Evolutionary conservation across 1,284 basidiomycete species (phyloP).

Genomic region (Tetrapyrgos nigripes): DNA sequence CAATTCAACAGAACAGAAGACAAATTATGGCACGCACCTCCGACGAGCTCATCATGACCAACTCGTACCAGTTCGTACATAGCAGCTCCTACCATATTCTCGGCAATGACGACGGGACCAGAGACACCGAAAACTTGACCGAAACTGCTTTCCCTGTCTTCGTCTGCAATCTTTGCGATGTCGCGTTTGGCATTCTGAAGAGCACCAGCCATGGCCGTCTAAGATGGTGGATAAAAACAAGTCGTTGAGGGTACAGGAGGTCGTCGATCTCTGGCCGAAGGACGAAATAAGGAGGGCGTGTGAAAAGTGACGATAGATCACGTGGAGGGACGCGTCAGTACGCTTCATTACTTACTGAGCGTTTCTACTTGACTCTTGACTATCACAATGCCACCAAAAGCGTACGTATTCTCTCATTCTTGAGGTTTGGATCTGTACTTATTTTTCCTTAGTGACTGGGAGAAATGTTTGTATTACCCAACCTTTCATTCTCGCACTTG

Average conservation of each 20-base stretch:
- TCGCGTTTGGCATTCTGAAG: constrained; percentile 89
- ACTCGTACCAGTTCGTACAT: constrained; percentile 98
- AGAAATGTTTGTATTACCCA: constrained; percentile 77
- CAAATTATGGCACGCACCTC: constrained; percentile 61
- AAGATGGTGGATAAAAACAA: constrained; percentile 4
- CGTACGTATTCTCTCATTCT: constrained; percentile 48
- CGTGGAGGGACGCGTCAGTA: constrained; percentile 22
- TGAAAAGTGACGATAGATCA: neutral
- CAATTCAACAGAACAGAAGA: neutral
- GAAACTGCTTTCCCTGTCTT: constrained; percentile 88
- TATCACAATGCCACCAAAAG: constrained; percentile 82
- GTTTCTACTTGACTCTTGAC: constrained; percentile 14
- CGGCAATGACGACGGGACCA: constrained; percentile 95
- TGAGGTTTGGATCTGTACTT: constrained; percentile 9
- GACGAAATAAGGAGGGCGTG: too few species aligned
- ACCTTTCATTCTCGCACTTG: neutral
- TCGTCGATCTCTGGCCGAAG: too few species aligned
- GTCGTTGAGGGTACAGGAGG: neutral
- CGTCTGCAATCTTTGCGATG: constrained; percentile 87
- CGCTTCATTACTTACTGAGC: constrained; percentile 17
- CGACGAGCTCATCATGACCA: constrained; percentile 96
- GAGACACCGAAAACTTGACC: constrained; percentile 95
- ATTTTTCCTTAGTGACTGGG: constrained; percentile 80
- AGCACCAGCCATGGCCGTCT: constrained; percentile 81
- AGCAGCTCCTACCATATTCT: constrained; percentile 94